These are phyloP conservation scores for Monilinia fructicola DNA, from an alignment of 2,329 filamentous ascomycete genomes.

Conservation along the genomic window DNA sequence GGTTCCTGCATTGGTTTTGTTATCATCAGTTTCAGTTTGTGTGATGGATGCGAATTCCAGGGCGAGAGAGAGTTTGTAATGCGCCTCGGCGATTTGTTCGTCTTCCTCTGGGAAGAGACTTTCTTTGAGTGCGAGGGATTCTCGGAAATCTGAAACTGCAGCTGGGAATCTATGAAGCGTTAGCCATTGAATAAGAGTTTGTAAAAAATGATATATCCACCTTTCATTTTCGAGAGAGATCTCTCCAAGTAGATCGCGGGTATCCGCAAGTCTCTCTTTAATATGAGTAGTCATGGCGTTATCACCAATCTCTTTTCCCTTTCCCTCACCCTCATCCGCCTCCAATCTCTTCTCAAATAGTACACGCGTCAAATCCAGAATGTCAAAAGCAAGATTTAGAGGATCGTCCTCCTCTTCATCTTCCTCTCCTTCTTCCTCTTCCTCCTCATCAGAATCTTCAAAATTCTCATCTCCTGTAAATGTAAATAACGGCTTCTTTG, in stretches of 20 bases:
- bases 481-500: slow-evolving; percentile 80
- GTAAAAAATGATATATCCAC: slow-evolving; percentile 41
- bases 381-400: slow-evolving; percentile 77
- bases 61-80: slow-evolving; percentile 94
- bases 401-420: slow-evolving; percentile 58
- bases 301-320: slow-evolving; percentile 48
- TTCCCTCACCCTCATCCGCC: slow-evolving; percentile 46
- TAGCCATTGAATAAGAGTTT: slow-evolving; percentile 24
- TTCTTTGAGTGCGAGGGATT: slow-evolving; percentile 75
- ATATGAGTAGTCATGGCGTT: slow-evolving; percentile 55
- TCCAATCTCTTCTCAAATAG: slow-evolving; percentile 59
- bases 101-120: slow-evolving; percentile 77
- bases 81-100: slow-evolving; percentile 85
- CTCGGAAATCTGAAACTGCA: slow-evolving; percentile 80
- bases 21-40: slow-evolving; percentile 52
- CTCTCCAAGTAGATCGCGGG: slow-evolving; percentile 89
- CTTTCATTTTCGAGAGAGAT: slow-evolving; percentile 96
- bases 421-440: slow-evolving; percentile 49
- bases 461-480: slow-evolving; percentile 95
- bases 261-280: slow-evolving; percentile 78
- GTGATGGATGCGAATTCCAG: slow-evolving; percentile 89
- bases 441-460: slow-evolving; percentile 76
- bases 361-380: slow-evolving; percentile 76
- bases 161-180: slow-evolving; percentile 63
- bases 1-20: slow-evolving; percentile 45